Base-by-base conservation (phyloP, 192 early-diverging fungal genomes). In the Entomortierella parvispora region DNA sequence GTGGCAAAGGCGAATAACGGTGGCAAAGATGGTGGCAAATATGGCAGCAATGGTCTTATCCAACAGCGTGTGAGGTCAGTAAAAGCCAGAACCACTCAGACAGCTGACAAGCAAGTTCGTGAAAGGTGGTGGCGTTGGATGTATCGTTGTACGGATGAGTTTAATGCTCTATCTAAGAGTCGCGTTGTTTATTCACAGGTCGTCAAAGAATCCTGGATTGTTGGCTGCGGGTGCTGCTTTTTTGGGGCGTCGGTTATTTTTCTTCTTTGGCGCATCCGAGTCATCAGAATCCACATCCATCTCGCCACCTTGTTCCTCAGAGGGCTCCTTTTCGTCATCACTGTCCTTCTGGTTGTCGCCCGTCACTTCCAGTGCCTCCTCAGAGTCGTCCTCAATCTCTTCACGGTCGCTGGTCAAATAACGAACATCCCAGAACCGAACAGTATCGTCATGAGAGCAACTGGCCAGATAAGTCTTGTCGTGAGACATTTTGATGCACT, bases 341-440 rank as follows among this genome's bases (percentile, higher is more conserved):
- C 76, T 58, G 55, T 81, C 69, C n/a, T 86, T 79, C 17, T 77
- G 84, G 1, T 81, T 81, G 8, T 82, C 83, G 2, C 82, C 81
- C 14, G 76, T 60, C 42, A 58, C 83, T 2, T 84, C 85, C 32
- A 74, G 54, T 1, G 79, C 84, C 23, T 86, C 87, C 4, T 85
- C 80, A 58, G 66, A n/a, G 17, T 85, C 71, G 44, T 84, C 82
- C 14, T 80, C 66, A 2, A 79, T 81, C 28, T 83, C 70, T 40
- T 85, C 83, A 14, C 62, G 45, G 14, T 84, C 80, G 18, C 66
- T 63, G 52, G 80, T 84, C 33, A 95, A 81, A 49, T 89, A 88
- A 7, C 81, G 81, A 69, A 90, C 87, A 81, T 92, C 87, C 96
- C 96, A 99, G 71, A 99, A 94, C 57, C 90, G 89, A 26, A 99